Evolutionary conservation across 371 early-diverging fungal species (phyloP).

Genomic region (Rhizopus arrhizus): DNA sequence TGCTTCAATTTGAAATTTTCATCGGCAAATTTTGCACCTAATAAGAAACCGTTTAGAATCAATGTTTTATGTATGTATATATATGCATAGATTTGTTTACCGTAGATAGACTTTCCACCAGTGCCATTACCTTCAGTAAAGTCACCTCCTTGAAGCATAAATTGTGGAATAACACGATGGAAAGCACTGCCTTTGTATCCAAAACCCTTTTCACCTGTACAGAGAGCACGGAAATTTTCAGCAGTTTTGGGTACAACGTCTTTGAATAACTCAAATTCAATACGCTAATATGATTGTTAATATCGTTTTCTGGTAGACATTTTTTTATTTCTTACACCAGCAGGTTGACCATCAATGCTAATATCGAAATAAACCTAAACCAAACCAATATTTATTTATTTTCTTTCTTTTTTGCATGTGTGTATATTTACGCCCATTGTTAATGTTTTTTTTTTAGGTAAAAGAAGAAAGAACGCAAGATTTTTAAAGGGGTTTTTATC

Average conservation of each 20-base stretch:
- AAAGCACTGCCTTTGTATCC: conserved; percentile 87
- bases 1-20: conserved; percentile 98
- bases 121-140: conserved; percentile 93
- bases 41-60: background rate
- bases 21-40: conserved; percentile 81
- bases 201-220: conserved; percentile 73
- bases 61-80: background rate
- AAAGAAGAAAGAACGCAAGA: too few relatives aligned
- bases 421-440: too few relatives aligned
- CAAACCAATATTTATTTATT: background rate
- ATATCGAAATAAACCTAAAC: conserved; percentile 59
- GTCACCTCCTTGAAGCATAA: conserved; percentile 99
- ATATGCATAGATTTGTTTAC: conserved; percentile 34
- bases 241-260: conserved; percentile 96
- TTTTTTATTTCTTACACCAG: conserved; percentile 48
- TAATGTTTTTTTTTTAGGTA: too few relatives aligned
- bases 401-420: too few relatives aligned
- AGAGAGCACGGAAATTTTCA: conserved; percentile 93
- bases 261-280: conserved; percentile 67
- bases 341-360: conserved; percentile 47
- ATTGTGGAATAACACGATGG: conserved; percentile 92
- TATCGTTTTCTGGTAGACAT: background rate
- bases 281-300: conserved; percentile 29
- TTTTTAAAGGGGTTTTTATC: too few relatives aligned
- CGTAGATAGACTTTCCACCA: conserved; percentile 97